These are phyloP conservation scores for Aaosphaeria arxii DNA, from an alignment of 2,329 filamentous ascomycete species.

Conservation along the genomic window DNA sequence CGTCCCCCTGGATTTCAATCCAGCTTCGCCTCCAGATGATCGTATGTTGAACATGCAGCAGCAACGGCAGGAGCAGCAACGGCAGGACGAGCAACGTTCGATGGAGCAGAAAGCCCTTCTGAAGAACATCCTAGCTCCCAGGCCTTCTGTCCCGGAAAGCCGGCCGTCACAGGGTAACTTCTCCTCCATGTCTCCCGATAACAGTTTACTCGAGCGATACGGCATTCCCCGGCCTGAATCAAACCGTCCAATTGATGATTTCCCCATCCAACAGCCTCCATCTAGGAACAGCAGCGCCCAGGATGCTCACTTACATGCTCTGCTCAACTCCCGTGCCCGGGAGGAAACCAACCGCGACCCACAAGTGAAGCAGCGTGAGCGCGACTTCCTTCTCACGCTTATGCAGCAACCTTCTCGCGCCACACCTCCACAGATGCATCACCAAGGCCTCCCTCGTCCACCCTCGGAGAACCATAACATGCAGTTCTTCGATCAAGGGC, in stretches of 20 bases:
- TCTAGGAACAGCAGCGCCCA: slow-evolving; percentile 27
- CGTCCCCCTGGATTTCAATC: slow-evolving; percentile 28
- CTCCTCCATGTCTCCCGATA: slow-evolving; percentile 34
- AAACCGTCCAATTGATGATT: slow-evolving; percentile 27
- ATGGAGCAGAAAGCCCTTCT: slow-evolving; percentile 35
- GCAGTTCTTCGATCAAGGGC: slow-evolving; percentile 32
- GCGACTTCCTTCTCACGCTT: slow-evolving; percentile 81
- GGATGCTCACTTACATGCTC: slow-evolving; percentile 30
- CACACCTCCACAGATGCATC: slow-evolving; percentile 31
- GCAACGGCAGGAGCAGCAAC: slow-evolving; percentile 7
- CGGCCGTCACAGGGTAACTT: slow-evolving; percentile 31
- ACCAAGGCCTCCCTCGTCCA: slow-evolving; percentile 35
- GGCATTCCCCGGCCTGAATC: slow-evolving; percentile 28
- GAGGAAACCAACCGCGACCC: slow-evolving; percentile 36
- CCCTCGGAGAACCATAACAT: slow-evolving; percentile 24
- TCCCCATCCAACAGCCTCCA: slow-evolving; percentile 27
- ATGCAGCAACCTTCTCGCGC: slow-evolving; percentile 60
- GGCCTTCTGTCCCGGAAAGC: slow-evolving; percentile 25
- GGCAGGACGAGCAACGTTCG: slow-evolving; percentile 21
- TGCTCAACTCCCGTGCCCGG: slow-evolving; percentile 38
- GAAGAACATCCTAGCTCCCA: slow-evolving; percentile 33
- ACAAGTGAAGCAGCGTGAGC: slow-evolving; percentile 57
- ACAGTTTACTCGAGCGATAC: slow-evolving; percentile 26
- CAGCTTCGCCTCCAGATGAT: slow-evolving; percentile 26
- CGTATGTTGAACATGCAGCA: slow-evolving; percentile 14